Evolutionary conservation across 257 asterid genomes (phyloP), one percentile per base, ranked within the genome.

Genomic region (Scutellaria minor): DNA sequence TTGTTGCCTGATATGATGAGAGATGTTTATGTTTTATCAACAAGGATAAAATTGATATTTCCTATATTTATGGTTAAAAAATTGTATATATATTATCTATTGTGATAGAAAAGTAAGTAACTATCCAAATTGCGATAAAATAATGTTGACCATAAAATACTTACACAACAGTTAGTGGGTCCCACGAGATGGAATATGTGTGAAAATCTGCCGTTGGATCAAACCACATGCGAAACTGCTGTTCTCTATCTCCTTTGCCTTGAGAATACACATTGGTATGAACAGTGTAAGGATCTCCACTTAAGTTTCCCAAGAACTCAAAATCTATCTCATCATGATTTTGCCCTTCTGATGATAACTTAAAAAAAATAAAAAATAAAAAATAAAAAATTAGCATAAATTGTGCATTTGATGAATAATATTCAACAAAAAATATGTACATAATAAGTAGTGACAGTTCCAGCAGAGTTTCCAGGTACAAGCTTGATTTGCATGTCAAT

Each of bases 251-350:
- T 0, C 91, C 93, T 39, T 73, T 83, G 22, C 95, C 96, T 52
- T 81, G 83, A 5, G 86, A 61, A 64, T 83, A 90, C 41, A 90
- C 87, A 71, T 90, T 88, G 0, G 96, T 86, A 55, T 90, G 96
- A 6, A 88, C 50, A 2, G 83, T 77, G 66, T 86, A 86, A 5
- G 95, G 96, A 18, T 88, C 79, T 0, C 92, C 96, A 37, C 85
- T 88, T 8, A 84, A 14, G 56, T 90, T 90, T 41, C 95, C 96
- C 84, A 90, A 70, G 71, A 90, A 88, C 81, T 90, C 96, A 24
- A 88, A 83, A 66, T 90, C 96, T 70, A 90, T 90, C 72, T 90
- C 96, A 52, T 88, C 96, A 42, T 79, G 96, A 64, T 15, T 79
- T 12, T 64, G 1, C 18, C 96, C 95, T 46, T 72, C 15, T 10